Conservation (phyloP, 257 asterid species). For the Solanum acaule region DNA sequence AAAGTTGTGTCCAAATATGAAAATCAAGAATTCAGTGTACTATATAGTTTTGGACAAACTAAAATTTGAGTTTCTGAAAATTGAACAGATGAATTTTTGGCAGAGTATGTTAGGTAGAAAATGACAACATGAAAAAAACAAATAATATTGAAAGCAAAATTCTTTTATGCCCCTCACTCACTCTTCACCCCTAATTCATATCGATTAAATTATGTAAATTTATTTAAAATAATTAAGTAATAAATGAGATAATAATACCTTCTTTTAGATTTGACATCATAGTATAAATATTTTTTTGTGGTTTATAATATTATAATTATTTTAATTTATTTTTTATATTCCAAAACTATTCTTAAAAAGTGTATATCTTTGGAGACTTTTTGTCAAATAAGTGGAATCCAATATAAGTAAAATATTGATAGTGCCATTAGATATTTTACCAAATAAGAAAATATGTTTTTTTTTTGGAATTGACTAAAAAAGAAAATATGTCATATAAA, state of each 20-base stretch:
- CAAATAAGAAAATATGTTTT: no score
- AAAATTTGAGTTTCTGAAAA: not conserved
- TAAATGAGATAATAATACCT: no score
- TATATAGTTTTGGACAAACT: not conserved
- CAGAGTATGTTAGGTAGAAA: not conserved
- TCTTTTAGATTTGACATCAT: not conserved
- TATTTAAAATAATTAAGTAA: not conserved
- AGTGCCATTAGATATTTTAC: not conserved
- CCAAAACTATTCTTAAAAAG: no score
- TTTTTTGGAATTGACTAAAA: not conserved
- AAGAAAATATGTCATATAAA: no score
- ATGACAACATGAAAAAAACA: not conserved
- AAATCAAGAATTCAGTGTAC: not conserved
- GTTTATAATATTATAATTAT: no score
- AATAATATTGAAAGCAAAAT: not conserved
- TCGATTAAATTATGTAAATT: no score
- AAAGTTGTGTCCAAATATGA: not conserved
- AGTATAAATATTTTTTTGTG: not conserved
- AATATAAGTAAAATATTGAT: not conserved
- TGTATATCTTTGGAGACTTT: no score
- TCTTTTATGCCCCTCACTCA: not conserved
- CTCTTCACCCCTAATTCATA: not conserved
- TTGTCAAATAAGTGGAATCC: not conserved
- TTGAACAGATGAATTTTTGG: not conserved
- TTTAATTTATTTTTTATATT: no score